Evolutionary conservation across 192 early-diverging fungal genomes (phyloP).

Genomic region (Linderina pennispora): DNA sequence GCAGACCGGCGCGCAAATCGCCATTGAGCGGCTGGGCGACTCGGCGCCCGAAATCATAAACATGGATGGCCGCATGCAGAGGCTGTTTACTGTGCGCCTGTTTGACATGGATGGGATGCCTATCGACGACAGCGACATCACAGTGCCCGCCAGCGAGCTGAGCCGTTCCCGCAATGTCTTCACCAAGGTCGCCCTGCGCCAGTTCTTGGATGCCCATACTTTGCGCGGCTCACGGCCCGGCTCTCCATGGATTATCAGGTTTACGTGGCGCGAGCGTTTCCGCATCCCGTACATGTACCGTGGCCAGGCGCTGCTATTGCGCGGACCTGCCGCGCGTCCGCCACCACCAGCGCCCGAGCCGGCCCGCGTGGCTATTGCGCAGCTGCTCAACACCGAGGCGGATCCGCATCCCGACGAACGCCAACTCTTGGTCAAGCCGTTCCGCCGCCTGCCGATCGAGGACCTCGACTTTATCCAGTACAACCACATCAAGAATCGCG

Average conservation of each 20-base stretch:
- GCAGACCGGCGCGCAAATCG: constrained; percentile 1
- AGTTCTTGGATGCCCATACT: constrained; percentile 41
- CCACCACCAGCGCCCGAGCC: no score
- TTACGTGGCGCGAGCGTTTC: constrained; percentile 42
- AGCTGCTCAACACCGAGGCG: constrained; percentile 2
- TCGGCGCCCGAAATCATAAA: constrained; percentile 10
- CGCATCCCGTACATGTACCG: constrained; percentile 36
- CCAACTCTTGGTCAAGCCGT: constrained; percentile 15
- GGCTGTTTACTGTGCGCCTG: constrained; percentile 30
- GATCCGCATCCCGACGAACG: constrained; percentile 42
- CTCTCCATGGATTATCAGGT: constrained; percentile 32
- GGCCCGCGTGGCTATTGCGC: not conserved
- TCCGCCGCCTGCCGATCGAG: constrained; percentile 75
- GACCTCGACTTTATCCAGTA: constrained; percentile 65
- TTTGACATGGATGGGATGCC: constrained; percentile 29
- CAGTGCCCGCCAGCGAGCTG: constrained; percentile 27
- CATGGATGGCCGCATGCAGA: constrained; percentile 18
- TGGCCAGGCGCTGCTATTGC: constrained; percentile 17
- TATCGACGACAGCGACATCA: constrained; percentile 41
- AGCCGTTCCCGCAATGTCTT: constrained; percentile 42
- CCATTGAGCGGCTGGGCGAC: constrained; percentile 26
- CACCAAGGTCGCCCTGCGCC: constrained; percentile 38
- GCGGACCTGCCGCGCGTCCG: not conserved
- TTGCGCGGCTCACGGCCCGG: constrained; percentile 18
- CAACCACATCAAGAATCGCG: constrained; percentile 30